Conservation (phyloP, 2,329 filamentous ascomycete genomes). For the Cercospora sesami region DNA sequence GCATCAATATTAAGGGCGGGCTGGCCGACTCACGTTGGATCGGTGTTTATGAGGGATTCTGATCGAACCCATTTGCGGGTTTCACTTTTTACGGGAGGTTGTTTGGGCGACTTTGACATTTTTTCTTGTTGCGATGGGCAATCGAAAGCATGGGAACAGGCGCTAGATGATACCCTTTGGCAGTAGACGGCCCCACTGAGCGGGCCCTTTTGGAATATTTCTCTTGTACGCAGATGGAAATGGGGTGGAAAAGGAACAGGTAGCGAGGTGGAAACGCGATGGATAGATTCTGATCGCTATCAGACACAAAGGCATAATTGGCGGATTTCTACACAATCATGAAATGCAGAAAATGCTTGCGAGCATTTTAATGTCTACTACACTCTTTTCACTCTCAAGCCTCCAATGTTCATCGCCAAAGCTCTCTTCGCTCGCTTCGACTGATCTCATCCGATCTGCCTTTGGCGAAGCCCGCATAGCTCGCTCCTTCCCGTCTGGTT, state of each 20-base stretch:
- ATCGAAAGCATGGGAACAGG: slow-evolving; percentile 29
- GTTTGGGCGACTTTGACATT: slow-evolving; percentile 21
- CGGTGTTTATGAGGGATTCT: slow-evolving; percentile 5
- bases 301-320: not conserved
- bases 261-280: not conserved
- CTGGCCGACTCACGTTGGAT: slow-evolving; percentile 19
- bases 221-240: not conserved
- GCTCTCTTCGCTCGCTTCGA: not conserved
- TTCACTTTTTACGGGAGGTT: slow-evolving; percentile 13
- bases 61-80: not conserved
- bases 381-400: not conserved
- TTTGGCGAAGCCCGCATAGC: not conserved
- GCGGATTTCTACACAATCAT: not conserved
- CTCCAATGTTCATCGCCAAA: not conserved
- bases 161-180: slow-evolving; percentile 32
- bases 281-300: not conserved
- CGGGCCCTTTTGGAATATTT: slow-evolving; percentile 14
- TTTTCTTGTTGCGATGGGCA: not conserved
- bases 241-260: not conserved
- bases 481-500: not conserved
- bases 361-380: not conserved
- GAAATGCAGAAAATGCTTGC: not conserved
- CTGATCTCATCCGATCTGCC: not conserved
- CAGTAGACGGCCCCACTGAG: slow-evolving; percentile 19
- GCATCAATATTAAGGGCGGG: slow-evolving; percentile 13